These are phyloP conservation scores for Allomyces macrogynus DNA, from an alignment of 192 early-diverging fungal species.

Conservation along the genomic window DNA sequence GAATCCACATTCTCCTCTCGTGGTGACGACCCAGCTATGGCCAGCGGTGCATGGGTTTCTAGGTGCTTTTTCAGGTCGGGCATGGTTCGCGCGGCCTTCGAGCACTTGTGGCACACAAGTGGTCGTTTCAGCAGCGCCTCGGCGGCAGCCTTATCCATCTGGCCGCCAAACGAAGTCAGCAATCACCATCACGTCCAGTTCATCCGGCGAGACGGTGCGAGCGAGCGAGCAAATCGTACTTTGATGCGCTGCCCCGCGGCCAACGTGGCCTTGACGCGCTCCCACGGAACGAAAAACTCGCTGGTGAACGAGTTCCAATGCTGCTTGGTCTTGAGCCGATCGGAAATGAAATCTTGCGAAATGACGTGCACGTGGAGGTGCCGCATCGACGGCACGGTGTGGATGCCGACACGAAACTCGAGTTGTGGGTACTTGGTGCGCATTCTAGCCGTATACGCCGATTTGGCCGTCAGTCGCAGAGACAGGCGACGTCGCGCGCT, in stretches of 20 bases:
- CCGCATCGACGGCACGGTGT: slow-evolving; percentile 33
- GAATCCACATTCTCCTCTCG: no score
- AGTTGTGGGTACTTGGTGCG: slow-evolving; percentile 8
- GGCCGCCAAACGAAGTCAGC: neutral
- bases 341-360: slow-evolving; percentile 31
- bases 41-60: neutral
- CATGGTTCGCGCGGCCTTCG: slow-evolving; percentile 13
- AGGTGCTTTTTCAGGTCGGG: slow-evolving; percentile 26
- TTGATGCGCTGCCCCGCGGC: slow-evolving; percentile 13
- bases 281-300: slow-evolving; percentile 24
- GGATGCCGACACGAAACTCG: slow-evolving; percentile 35
- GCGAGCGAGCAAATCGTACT: slow-evolving; percentile 4
- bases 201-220: no score
- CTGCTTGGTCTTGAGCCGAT: slow-evolving; percentile 26
- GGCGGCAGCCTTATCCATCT: slow-evolving; percentile 11
- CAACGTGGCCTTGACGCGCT: slow-evolving; percentile 16
- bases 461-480: neutral
- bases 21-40: no score
- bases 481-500: neutral
- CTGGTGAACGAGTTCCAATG: slow-evolving; percentile 50
- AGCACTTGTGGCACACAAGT: slow-evolving; percentile 30
- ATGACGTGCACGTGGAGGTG: slow-evolving; percentile 47
- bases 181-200: no score
- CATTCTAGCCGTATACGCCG: slow-evolving; percentile 7
- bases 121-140: slow-evolving; percentile 19